Percentiles rank a stretch among this genome's conserved stretches.
These are phyloP conservation scores for Nigrospora osmanthi DNA, from an alignment of 2,329 filamentous ascomycete genomes.

Conservation along the genomic window DNA sequence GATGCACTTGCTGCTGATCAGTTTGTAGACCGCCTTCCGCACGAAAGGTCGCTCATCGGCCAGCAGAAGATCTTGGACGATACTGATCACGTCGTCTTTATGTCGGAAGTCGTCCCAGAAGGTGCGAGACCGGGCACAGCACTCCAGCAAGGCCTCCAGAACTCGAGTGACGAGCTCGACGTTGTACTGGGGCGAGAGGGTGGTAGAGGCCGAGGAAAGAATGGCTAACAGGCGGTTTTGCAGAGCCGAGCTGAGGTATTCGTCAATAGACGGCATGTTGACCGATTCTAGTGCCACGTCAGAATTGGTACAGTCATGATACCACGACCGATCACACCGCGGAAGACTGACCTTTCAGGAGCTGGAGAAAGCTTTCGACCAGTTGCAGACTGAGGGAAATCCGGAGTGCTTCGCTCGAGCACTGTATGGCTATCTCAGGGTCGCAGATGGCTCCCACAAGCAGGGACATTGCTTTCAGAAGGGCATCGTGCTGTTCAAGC, in stretches of 20 bases:
- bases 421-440: constrained; percentile 38
- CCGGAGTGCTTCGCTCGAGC: constrained; percentile 33
- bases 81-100: constrained; percentile 13
- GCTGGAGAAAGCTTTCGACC: constrained; percentile 47
- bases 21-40: constrained; percentile 24
- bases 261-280: constrained; percentile 8
- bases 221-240: constrained; percentile 14
- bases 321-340: constrained; percentile 10
- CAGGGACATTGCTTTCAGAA: constrained; percentile 41
- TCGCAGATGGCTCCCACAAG: constrained; percentile 55
- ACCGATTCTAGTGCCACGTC: constrained; percentile 11
- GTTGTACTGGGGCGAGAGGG: constrained; percentile 14
- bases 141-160: constrained; percentile 31
- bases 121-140: constrained; percentile 24
- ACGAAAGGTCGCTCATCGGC: constrained; percentile 25
- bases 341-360: constrained; percentile 41
- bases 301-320: constrained; percentile 4
- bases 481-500: constrained; percentile 20
- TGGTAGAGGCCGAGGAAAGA: constrained; percentile 10
- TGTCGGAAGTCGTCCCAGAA: constrained; percentile 31
- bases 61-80: constrained; percentile 28
- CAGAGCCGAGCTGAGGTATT: constrained; percentile 13
- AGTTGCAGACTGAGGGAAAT: constrained; percentile 43
- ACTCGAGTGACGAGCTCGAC: constrained; percentile 24
- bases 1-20: constrained; percentile 18